Base-by-base conservation (phyloP, 768 basidiomycete species). In the Crucibulum laeve region DNA sequence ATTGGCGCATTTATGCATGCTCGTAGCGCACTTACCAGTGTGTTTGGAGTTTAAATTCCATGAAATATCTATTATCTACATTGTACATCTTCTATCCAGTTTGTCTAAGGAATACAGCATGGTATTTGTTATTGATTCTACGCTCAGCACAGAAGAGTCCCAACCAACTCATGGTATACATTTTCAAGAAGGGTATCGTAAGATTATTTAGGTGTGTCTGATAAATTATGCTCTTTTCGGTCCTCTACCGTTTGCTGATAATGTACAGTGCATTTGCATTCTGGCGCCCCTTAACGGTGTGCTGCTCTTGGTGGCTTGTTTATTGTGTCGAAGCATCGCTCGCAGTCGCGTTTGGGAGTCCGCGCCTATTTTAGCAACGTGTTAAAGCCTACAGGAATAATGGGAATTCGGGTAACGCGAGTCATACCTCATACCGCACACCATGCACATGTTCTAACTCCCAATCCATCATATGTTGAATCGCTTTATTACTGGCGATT, bases 341-440 rank as follows among this genome's bases (percentile, higher is more conserved):
- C 28, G 8, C 28, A 8, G n/a, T 30, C 28, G n/a, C n/a, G 28
- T 30, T n/a, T 30, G 8, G 28, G 28, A 8, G 28, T 30, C n/a
- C 28, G 8, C 8, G 28, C n/a, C 28, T 30, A n/a, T 30, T n/a
- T n/a, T n/a, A n/a, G n/a, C 8, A 30, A 30, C 28, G n/a, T n/a
- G n/a, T 8, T 30, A 8, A 8, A 30, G 28, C 28, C n/a, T 8
- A 30, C 8, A 30, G 8, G 8, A 30, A 30, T 8, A 30, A 30
- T 8, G 28, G 28, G 28, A 30, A 8, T 8, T 8, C 28, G n/a
- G n/a, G 8, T n/a, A n/a, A n/a, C 28, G 8, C 28, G 8, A 30
- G 8, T n/a, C 57, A 50, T 42, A 62, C 60, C 58, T 60, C 56
- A 42, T 49, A 57, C 21, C 46, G 48, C 32, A 55, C 51, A 18